These are phyloP conservation scores for Cynanchum wilfordii DNA, from an alignment of 257 asterid genomes.

Conservation along the genomic window DNA sequence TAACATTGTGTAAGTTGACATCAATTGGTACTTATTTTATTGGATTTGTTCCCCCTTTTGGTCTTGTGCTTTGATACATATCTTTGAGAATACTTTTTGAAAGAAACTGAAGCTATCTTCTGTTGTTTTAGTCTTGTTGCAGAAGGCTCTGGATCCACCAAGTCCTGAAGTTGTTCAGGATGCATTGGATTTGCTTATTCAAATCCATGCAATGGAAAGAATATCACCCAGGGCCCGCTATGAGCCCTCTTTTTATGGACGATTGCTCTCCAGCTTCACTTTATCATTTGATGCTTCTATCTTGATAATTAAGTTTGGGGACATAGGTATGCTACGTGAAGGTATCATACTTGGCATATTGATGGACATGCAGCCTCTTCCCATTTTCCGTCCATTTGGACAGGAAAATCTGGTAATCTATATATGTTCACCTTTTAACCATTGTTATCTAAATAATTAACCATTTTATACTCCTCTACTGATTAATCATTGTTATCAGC, in stretches of 20 bases:
- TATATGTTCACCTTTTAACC: slow-evolving; percentile 15
- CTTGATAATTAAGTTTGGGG: slow-evolving; percentile 80
- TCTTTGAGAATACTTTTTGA: background rate
- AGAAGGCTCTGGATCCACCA: slow-evolving; percentile 96
- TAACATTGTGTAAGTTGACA: background rate
- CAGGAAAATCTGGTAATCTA: slow-evolving; percentile 56
- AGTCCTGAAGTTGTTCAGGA: slow-evolving; percentile 58
- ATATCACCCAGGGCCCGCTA: slow-evolving; percentile 56
- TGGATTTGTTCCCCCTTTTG: background rate
- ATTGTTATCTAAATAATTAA: slow-evolving; percentile 10
- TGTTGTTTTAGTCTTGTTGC: slow-evolving; percentile 56
- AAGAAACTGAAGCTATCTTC: slow-evolving; percentile 17
- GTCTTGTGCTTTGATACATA: background rate
- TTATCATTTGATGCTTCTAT: slow-evolving; percentile 84
- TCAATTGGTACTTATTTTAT: background rate
- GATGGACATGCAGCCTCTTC: slow-evolving; percentile 85
- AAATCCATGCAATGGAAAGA: slow-evolving; percentile 57
- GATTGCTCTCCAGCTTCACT: slow-evolving; percentile 67
- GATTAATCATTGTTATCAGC: slow-evolving; percentile 34
- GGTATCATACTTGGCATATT: slow-evolving; percentile 87
- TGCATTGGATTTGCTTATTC: slow-evolving; percentile 68
- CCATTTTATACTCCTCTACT: slow-evolving; percentile 17
- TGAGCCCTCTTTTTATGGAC: slow-evolving; percentile 88
- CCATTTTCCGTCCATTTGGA: slow-evolving; percentile 83
- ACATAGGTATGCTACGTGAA: slow-evolving; percentile 77